Percentiles rank a stretch among this genome's conserved stretches.
Conservation (phyloP, 2,329 filamentous ascomycete species). For the Botrytis galanthina region DNA sequence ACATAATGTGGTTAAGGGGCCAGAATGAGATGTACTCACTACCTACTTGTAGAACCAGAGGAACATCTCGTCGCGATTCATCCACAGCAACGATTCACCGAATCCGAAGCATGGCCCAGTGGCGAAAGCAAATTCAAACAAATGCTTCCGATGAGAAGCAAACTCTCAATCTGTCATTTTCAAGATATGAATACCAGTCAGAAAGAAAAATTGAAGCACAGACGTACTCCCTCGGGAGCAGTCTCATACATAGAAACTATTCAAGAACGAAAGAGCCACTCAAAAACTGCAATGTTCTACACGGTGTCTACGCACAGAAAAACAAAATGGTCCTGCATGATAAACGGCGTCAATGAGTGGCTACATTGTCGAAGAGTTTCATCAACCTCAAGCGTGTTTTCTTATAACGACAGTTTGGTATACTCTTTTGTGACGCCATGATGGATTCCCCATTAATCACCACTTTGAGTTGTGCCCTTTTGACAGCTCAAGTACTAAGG, state of each 20-base stretch:
- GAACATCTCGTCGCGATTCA: background rate
- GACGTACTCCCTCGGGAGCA: background rate
- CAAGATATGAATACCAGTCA: accelerated
- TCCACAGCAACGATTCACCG: background rate
- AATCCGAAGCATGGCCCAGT: background rate
- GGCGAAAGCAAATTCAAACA: background rate
- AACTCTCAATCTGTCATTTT: background rate
- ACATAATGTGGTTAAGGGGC: background rate
- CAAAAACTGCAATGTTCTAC: too few species aligned
- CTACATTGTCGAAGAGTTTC: background rate
- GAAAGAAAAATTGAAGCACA: background rate
- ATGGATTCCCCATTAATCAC: too few species aligned
- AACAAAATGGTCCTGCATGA: too few species aligned
- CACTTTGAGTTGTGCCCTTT: too few species aligned
- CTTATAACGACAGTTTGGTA: too few species aligned
- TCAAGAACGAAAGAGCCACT: background rate
- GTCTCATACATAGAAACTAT: background rate
- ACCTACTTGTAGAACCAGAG: background rate
- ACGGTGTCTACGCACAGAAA: too few species aligned
- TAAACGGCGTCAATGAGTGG: too few species aligned
- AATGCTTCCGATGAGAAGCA: background rate
- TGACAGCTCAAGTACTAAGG: too few species aligned
- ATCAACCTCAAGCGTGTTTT: background rate
- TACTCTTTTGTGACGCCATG: too few species aligned
- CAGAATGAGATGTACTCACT: background rate